Conservation (phyloP, 441 rosid genomes). For the Melastoma candidum region DNA sequence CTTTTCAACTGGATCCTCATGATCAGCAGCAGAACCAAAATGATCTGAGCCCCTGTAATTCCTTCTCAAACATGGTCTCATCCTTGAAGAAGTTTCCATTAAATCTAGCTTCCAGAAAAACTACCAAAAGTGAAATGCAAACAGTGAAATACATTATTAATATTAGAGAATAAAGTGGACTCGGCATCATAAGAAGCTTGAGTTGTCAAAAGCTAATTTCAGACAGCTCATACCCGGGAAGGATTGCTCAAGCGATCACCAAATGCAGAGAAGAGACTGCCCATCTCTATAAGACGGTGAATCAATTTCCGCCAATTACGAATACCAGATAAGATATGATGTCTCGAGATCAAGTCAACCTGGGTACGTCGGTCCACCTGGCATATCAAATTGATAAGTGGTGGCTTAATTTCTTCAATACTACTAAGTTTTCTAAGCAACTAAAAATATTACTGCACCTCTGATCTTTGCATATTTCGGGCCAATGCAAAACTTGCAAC, state of each 20-base stretch:
- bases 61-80: conserved; percentile 87
- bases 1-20: conserved; percentile 47
- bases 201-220: conserved; percentile 1
- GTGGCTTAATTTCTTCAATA: conserved; percentile 10
- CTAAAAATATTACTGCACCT: conserved; percentile 44
- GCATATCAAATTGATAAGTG: conserved; percentile 12
- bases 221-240: conserved; percentile 40
- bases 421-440: conserved; percentile 16
- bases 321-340: conserved; percentile 55
- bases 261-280: conserved; percentile 81
- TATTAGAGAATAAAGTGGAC: too few relatives aligned
- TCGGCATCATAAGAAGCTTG: background rate
- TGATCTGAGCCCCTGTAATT: conserved; percentile 82
- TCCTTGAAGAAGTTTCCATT: conserved; percentile 94
- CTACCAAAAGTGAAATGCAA: conserved; percentile 28
- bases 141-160: too few relatives aligned
- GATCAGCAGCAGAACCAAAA: conserved; percentile 91
- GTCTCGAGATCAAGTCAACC: conserved; percentile 55
- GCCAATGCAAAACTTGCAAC: conserved; percentile 99
- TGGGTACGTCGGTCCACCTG: conserved; percentile 94
- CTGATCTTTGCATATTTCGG: conserved; percentile 94
- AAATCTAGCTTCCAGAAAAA: conserved; percentile 96
- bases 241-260: conserved; percentile 50
- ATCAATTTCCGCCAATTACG: conserved; percentile 94
- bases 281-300: conserved; percentile 77